Evolutionary conservation across 352 stramenopile species (phyloP).

Genomic region (Phytophthora pseudosyringae): DNA sequence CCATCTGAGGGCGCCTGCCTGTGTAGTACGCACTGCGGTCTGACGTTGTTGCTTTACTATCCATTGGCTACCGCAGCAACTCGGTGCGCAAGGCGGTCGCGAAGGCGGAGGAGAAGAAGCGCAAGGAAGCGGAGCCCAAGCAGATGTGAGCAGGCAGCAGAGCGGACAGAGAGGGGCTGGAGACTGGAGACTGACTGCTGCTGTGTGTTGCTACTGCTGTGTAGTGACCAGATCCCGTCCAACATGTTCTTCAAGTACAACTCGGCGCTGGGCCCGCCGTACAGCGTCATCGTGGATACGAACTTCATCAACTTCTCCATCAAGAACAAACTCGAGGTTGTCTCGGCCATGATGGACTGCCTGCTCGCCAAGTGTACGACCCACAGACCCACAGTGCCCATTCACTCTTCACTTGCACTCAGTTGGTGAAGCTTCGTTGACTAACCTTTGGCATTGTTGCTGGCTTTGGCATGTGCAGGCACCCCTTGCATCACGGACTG

Average conservation of each 20-base stretch:
- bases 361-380: conserved; percentile 97
- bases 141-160: conserved; percentile 82
- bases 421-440: not conserved
- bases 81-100: conserved; percentile 76
- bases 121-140: conserved; percentile 91
- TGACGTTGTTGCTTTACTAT: not conserved
- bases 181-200: conserved; percentile 21
- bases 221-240: conserved; percentile 95
- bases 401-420: not conserved
- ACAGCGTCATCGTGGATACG: conserved; percentile 99
- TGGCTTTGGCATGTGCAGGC: conserved; percentile 33
- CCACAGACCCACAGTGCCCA: not conserved
- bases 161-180: not conserved
- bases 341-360: conserved; percentile 99
- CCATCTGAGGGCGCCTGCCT: too few species aligned
- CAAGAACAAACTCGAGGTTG: conserved; percentile 99
- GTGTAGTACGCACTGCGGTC: too few species aligned
- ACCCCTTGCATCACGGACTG: conserved; percentile 99
- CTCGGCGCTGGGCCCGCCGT: conserved; percentile 97
- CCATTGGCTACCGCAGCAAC: conserved; percentile 52
- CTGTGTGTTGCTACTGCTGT: conserved; percentile 6
- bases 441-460: conserved; percentile 1
- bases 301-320: conserved; percentile 99
- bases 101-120: conserved; percentile 88
- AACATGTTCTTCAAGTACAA: conserved; percentile 99